These are phyloP conservation scores for Alternaria ventricosa DNA, from an alignment of 2,329 filamentous ascomycete genomes.

Conservation along the genomic window DNA sequence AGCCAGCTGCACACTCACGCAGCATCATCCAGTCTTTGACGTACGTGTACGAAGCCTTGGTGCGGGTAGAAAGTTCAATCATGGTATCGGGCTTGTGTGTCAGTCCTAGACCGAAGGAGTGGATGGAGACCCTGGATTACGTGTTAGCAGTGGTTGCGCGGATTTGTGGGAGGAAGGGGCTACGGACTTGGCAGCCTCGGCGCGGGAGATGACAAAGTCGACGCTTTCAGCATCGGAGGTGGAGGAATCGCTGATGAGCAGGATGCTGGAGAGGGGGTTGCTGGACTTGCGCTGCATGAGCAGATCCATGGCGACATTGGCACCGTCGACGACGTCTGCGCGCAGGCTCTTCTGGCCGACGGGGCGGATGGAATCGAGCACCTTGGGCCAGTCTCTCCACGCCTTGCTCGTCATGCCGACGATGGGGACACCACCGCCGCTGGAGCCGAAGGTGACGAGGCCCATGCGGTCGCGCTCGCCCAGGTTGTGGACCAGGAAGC, in stretches of 20 bases:
- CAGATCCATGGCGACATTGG: constrained; percentile 97
- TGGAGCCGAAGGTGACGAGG: constrained; percentile 94
- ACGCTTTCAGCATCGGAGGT: constrained; percentile 94
- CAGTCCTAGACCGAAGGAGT: constrained; percentile 94
- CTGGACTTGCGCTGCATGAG: constrained; percentile 97
- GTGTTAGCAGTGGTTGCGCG: constrained; percentile 20
- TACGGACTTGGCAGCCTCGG: constrained; percentile 92
- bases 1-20: constrained; percentile 92
- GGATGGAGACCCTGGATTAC: constrained; percentile 77
- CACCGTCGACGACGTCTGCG: constrained; percentile 95
- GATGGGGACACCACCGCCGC: constrained; percentile 87
- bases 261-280: constrained; percentile 92
- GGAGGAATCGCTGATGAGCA: constrained; percentile 96
- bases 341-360: constrained; percentile 96
- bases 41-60: constrained; percentile 96
- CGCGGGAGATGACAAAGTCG: constrained; percentile 95
- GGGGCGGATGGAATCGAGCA: constrained; percentile 85
- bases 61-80: constrained; percentile 94
- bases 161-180: neutral
- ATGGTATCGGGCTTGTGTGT: constrained; percentile 99
- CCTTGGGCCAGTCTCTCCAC: constrained; percentile 89
- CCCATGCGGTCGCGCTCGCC: constrained; percentile 97
- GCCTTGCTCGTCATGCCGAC: constrained; percentile 98
- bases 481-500: constrained; percentile 87
- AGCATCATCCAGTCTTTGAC: constrained; percentile 99